A percentile compares a stretch with the other conserved stretches of the same genome.
Conservation (phyloP, 768 basidiomycete species). For the Boletus bicolor region DNA sequence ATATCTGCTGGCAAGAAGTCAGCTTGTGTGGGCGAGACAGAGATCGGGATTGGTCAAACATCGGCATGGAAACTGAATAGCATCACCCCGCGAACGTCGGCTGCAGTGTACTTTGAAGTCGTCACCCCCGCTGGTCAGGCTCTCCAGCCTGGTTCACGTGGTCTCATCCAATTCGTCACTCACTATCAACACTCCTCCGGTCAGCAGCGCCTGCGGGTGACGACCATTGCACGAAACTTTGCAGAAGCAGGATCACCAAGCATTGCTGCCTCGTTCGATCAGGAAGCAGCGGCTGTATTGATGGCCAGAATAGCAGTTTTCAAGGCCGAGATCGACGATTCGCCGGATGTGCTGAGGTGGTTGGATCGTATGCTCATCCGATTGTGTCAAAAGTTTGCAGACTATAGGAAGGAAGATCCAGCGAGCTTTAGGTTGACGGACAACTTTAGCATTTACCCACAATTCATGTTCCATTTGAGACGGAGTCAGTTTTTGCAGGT, state of each 20-base stretch:
- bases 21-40: constrained; percentile 94
- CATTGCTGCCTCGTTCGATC: constrained; percentile 93
- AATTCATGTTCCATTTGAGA: constrained; percentile 99
- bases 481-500: constrained; percentile 98
- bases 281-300: constrained; percentile 94
- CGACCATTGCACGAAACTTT: constrained; percentile 95
- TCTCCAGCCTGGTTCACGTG: constrained; percentile 82
- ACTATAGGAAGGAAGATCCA: constrained; percentile 97
- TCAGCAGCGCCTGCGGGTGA: constrained; percentile 94
- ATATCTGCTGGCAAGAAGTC: constrained; percentile 98
- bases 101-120: constrained; percentile 96
- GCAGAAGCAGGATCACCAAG: constrained; percentile 95
- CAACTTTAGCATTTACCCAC: constrained; percentile 98
- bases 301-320: constrained; percentile 99
- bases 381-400: constrained; percentile 98
- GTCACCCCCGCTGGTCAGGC: constrained; percentile 96
- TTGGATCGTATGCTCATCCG: constrained; percentile 98
- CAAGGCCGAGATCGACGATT: constrained; percentile 98
- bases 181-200: constrained; percentile 98
- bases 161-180: constrained; percentile 96
- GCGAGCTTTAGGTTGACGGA: constrained; percentile 88
- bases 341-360: constrained; percentile 95
- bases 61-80: constrained; percentile 98
- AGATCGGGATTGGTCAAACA: constrained; percentile 98
- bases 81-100: constrained; percentile 81